These are phyloP conservation scores for Dinochytrium kinnereticum DNA, from an alignment of 371 early-diverging fungal genomes.

Conservation along the genomic window DNA sequence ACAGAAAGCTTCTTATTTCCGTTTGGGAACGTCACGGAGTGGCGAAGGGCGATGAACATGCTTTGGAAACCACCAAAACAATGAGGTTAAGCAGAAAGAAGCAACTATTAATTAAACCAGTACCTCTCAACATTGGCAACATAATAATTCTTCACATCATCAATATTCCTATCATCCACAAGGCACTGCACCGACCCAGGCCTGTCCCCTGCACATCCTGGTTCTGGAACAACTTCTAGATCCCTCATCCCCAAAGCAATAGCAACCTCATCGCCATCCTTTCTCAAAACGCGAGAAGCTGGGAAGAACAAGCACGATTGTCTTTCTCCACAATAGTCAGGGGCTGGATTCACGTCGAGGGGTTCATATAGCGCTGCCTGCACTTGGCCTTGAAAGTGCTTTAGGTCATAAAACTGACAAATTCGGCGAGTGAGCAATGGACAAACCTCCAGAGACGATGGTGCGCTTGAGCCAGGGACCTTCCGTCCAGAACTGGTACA, in stretches of 20 bases:
- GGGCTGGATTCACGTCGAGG: background rate
- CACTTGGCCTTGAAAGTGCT: background rate
- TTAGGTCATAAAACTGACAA: no score
- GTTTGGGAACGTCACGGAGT: background rate
- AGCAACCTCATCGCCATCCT: background rate
- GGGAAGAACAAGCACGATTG: background rate
- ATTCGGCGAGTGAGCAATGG: no score
- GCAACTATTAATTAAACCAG: no score
- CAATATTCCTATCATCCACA: background rate
- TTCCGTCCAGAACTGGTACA: background rate
- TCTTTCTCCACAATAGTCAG: background rate
- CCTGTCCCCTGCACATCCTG: background rate
- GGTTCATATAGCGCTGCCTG: background rate
- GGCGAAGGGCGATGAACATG: background rate
- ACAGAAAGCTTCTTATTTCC: background rate
- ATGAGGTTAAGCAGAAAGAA: no score
- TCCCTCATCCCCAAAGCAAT: background rate
- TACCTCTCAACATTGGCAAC: constrained; percentile 2
- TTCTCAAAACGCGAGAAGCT: background rate
- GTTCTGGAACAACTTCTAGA: background rate
- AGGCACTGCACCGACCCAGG: background rate
- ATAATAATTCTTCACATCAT: background rate
- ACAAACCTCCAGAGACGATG: background rate
- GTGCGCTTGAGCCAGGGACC: background rate
- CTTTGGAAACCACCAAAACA: background rate